phyloP scores from a whole-genome alignment of 371 early-diverging fungal species.

The Rhizopus arrhizus region DNA sequence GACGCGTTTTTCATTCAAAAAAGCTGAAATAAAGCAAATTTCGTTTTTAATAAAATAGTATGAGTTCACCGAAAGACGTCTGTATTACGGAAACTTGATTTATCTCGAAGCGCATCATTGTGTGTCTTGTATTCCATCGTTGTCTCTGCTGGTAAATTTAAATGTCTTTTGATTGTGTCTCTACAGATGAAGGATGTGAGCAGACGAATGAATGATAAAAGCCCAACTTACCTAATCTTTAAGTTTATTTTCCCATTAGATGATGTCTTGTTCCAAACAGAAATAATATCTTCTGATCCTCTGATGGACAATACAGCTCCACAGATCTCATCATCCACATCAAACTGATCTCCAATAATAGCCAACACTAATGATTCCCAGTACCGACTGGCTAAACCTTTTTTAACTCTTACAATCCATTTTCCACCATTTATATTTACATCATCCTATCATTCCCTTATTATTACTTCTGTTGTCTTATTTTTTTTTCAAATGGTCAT shows the following conservation, averaged over 20 bases:
- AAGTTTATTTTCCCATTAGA: conserved; percentile 81
- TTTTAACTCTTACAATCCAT: conserved; percentile 95
- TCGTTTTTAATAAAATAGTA: not conserved
- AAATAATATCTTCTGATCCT: conserved; percentile 91
- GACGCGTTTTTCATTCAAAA: conserved; percentile 1
- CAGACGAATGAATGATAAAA: too few species aligned
- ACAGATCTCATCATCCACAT: conserved; percentile 88
- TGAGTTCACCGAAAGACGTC: conserved; percentile 70
- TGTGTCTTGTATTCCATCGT: conserved; percentile 98
- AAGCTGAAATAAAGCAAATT: conserved; percentile 5
- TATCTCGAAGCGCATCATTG: conserved; percentile 81
- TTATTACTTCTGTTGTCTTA: not conserved
- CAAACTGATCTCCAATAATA: conserved; percentile 91
- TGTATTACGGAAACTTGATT: conserved; percentile 89
- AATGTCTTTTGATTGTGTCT: conserved; percentile 84
- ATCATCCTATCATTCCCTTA: conserved; percentile 56
- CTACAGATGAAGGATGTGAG: conserved; percentile 28
- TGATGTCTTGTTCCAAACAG: conserved; percentile 92
- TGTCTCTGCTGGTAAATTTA: conserved; percentile 84
- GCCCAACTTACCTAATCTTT: conserved; percentile 65
- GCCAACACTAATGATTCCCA: conserved; percentile 94
- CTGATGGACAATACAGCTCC: conserved; percentile 95
- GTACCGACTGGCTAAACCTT: conserved; percentile 90
- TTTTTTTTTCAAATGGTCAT: not conserved
- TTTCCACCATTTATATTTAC: conserved; percentile 95